phyloP scores from a whole-genome alignment of 768 basidiomycete species.

The Boletus vinaceobasis region DNA sequence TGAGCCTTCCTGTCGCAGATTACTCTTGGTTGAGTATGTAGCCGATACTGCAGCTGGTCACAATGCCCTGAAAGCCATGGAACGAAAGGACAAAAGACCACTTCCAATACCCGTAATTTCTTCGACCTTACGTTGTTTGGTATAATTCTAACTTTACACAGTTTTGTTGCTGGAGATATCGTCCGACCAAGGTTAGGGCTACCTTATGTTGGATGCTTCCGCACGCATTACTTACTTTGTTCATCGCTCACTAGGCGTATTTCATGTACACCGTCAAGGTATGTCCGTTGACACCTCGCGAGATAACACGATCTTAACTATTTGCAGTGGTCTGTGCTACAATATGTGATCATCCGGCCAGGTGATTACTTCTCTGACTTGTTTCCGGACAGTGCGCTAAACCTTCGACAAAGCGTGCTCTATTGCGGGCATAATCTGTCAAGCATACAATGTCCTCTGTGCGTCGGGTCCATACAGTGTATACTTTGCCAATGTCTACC shows the following conservation, averaged over 20 bases:
- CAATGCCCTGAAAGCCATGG: constrained; percentile 63
- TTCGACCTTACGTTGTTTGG: not conserved
- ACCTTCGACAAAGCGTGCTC: constrained; percentile 32
- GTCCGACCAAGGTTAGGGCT: constrained; percentile 65
- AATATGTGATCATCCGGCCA: constrained; percentile 79
- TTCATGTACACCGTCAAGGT: constrained; percentile 90
- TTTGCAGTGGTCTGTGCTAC: constrained; percentile 76
- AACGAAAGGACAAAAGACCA: constrained; percentile 72
- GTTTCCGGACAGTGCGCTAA: constrained; percentile 3
- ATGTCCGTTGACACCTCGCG: constrained; percentile 1
- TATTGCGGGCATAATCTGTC: constrained; percentile 75
- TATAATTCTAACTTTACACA: constrained; percentile 25
- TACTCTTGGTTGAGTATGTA: constrained; percentile 83
- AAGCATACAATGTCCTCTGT: constrained; percentile 69
- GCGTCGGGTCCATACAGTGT: constrained; percentile 54
- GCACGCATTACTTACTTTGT: constrained; percentile 1
- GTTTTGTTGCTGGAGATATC: constrained; percentile 81
- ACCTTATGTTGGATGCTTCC: not conserved
- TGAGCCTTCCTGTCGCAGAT: constrained; percentile 35
- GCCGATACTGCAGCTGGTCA: constrained; percentile 64
- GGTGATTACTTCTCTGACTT: constrained; percentile 22
- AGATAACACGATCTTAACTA: not conserved
- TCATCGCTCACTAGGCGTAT: constrained; percentile 50
- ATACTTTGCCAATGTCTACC: constrained; percentile 64
- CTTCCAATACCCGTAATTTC: constrained; percentile 64